phyloP scores from a whole-genome alignment of 1,139 yeast species.

The Kodamaea arcana region DNA sequence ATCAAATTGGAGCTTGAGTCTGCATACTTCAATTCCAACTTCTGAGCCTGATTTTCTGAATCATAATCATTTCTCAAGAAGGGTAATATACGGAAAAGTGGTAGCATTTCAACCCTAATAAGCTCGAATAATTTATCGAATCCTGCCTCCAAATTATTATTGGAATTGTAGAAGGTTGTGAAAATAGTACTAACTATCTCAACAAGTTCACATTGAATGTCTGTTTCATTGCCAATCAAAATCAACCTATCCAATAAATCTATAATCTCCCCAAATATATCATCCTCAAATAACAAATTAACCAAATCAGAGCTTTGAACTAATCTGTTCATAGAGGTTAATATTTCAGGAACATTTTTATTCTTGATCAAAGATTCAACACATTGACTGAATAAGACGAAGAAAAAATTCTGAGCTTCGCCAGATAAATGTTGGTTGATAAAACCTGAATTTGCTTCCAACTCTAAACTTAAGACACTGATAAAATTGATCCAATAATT shows the following conservation, averaged over 20 bases:
- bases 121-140: conserved; percentile 82
- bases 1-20: conserved; percentile 32
- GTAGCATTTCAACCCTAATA: conserved; percentile 65
- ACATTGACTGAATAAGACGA: conserved; percentile 80
- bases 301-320: conserved; percentile 58
- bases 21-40: conserved; percentile 27
- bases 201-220: conserved; percentile 50
- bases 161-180: conserved; percentile 23
- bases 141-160: conserved; percentile 28
- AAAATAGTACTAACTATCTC: conserved; percentile 53
- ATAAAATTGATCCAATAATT: conserved; percentile 77
- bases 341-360: conserved; percentile 38
- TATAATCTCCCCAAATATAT: conserved; percentile 68
- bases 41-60: conserved; percentile 29
- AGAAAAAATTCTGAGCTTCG: conserved; percentile 72
- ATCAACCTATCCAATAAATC: conserved; percentile 74
- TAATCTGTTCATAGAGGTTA: conserved; percentile 54
- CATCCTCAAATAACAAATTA: conserved; percentile 59
- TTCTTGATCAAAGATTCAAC: conserved; percentile 64
- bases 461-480: conserved; percentile 67
- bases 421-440: conserved; percentile 47
- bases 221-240: conserved; percentile 51
- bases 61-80: conserved; percentile 49
- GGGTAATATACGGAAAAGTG: conserved; percentile 58
- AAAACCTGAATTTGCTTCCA: conserved; percentile 47